These are phyloP conservation scores for Erythrophleum ivorense DNA, from an alignment of 331 rosid species.

Conservation along the genomic window DNA sequence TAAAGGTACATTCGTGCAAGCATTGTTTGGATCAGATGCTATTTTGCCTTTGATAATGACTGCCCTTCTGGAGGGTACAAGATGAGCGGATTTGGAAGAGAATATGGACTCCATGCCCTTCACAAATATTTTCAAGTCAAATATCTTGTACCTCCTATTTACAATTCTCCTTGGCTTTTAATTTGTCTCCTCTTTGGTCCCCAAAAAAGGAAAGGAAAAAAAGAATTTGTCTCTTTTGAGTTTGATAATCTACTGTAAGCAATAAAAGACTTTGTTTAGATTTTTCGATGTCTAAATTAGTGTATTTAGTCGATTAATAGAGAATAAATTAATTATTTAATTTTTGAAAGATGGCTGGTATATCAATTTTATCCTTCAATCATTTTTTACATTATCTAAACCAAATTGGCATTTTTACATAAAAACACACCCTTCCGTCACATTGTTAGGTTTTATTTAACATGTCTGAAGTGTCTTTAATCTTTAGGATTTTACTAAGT, in stretches of 20 bases:
- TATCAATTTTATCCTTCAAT: too few species aligned
- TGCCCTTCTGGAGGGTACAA: conserved; percentile 84
- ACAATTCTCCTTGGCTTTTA: conserved; percentile 90
- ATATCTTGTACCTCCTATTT: conserved; percentile 78
- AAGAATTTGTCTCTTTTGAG: neutral
- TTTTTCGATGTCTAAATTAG: neutral
- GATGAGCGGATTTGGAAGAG: conserved; percentile 88
- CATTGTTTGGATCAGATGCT: conserved; percentile 85
- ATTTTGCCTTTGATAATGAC: conserved; percentile 63
- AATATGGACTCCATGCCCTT: conserved; percentile 68
- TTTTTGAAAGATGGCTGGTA: too few species aligned
- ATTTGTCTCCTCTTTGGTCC: neutral
- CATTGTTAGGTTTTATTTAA: too few species aligned
- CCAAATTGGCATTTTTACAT: too few species aligned
- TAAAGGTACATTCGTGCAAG: conserved; percentile 87
- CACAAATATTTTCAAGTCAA: conserved; percentile 73
- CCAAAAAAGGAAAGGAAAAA: too few species aligned
- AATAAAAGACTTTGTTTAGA: neutral
- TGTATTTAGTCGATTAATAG: neutral
- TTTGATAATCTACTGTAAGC: neutral
- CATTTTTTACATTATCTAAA: too few species aligned
- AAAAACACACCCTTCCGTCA: too few species aligned
- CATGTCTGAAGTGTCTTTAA: too few species aligned
- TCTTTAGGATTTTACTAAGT: too few species aligned
- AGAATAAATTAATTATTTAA: too few species aligned